phyloP scores from a whole-genome alignment of 768 basidiomycete genomes.

The Tylopilus balloui region DNA sequence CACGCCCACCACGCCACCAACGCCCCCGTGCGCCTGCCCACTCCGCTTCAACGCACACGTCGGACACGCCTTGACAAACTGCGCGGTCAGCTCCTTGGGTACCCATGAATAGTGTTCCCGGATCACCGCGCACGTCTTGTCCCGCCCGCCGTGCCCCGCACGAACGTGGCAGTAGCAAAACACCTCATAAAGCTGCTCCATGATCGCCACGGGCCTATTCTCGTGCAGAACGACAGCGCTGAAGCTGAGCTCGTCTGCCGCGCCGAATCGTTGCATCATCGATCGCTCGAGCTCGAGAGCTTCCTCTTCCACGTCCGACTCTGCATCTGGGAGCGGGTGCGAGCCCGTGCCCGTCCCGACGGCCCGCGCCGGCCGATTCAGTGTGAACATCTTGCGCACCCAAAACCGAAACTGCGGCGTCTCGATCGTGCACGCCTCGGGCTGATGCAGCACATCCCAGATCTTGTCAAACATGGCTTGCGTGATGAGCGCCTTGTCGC shows the following conservation, averaged over 20 bases:
- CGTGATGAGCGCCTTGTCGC: constrained; percentile 69
- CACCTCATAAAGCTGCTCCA: constrained; percentile 75
- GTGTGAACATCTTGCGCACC: constrained; percentile 76
- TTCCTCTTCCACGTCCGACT: constrained; percentile 3
- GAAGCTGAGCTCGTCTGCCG: not conserved
- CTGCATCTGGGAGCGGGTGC: not conserved
- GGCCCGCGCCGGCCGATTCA: constrained; percentile 33
- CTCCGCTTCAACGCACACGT: constrained; percentile 55
- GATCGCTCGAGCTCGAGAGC: constrained; percentile 16
- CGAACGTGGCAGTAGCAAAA: constrained; percentile 68
- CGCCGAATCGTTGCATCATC: not conserved
- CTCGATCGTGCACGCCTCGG: constrained; percentile 40
- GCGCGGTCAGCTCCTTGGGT: constrained; percentile 77
- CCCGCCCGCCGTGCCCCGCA: constrained; percentile 68
- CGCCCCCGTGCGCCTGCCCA: constrained; percentile 29
- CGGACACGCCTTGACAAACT: constrained; percentile 76
- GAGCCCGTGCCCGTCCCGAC: not conserved
- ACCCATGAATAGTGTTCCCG: constrained; percentile 75
- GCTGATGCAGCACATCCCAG: constrained; percentile 60
- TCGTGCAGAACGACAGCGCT: constrained; percentile 62
- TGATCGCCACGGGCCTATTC: constrained; percentile 66
- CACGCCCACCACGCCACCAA: constrained; percentile 6
- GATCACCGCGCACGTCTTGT: constrained; percentile 68
- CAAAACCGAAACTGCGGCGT: constrained; percentile 77
- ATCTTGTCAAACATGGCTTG: constrained; percentile 68